phyloP scores from a whole-genome alignment of 2,329 filamentous ascomycete species.

The Diaporthe vaccinii region DNA sequence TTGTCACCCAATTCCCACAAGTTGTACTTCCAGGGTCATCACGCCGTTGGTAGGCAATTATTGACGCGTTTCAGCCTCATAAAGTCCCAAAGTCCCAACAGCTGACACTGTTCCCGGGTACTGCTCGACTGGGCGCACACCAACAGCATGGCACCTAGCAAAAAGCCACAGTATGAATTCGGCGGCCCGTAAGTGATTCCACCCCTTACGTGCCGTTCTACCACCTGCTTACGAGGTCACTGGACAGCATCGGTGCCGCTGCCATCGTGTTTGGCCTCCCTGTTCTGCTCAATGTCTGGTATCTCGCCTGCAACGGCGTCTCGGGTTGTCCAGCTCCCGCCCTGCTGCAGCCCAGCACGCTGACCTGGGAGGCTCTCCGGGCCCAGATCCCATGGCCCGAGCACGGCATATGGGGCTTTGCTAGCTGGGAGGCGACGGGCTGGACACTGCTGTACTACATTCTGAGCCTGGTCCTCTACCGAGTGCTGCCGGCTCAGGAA shows the following conservation, averaged over 20 bases:
- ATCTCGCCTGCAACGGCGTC: conserved; percentile 66
- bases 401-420: conserved; percentile 75
- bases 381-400: conserved; percentile 67
- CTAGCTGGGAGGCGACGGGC: conserved; percentile 74
- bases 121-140: background rate
- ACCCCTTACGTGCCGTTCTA: background rate
- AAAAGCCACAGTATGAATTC: conserved; percentile 41
- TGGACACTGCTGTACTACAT: conserved; percentile 81
- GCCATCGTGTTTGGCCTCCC: conserved; percentile 42
- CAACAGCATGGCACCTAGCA: conserved; percentile 16
- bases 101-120: background rate
- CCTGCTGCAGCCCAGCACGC: conserved; percentile 58
- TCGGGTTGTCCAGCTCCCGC: conserved; percentile 66
- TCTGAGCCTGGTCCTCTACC: conserved; percentile 78
- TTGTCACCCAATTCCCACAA: too few species aligned
- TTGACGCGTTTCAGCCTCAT: background rate
- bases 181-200: conserved; percentile 40
- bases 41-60: too few species aligned
- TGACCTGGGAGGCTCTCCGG: conserved; percentile 60
- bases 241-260: conserved; percentile 39
- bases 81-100: background rate
- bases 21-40: background rate
- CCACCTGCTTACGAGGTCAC: background rate
- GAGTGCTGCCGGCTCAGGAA: conserved; percentile 80
- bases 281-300: conserved; percentile 40